Conservation (phyloP, 1,284 basidiomycete genomes). For the Ganoderma leucocontextum region DNA sequence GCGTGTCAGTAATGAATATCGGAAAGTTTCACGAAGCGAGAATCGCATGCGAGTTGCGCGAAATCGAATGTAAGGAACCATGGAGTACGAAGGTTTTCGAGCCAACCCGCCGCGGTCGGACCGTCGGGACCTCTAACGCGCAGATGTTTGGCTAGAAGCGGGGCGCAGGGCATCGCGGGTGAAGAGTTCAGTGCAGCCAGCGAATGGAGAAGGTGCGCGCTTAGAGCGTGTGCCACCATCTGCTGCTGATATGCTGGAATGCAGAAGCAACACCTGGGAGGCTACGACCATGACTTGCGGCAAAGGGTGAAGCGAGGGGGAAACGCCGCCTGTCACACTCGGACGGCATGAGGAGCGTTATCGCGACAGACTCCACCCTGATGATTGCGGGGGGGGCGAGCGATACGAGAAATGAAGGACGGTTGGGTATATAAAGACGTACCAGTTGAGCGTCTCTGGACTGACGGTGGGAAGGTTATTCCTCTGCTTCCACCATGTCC, state of each 20-base stretch:
- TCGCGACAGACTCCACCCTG: conserved; percentile 22
- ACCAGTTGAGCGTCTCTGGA: conserved; percentile 99
- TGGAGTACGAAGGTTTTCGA: not conserved
- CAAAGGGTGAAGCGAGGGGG: not conserved
- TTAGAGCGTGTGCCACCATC: not conserved
- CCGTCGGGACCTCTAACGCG: not conserved
- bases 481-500: conserved; percentile 99
- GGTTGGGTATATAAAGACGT: conserved; percentile 47
- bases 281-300: not conserved
- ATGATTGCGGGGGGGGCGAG: conserved; percentile 14
- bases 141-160: too few species aligned
- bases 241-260: not conserved
- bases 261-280: conserved; percentile 16
- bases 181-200: not conserved
- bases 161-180: not conserved
- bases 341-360: conserved; percentile 24
- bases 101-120: not conserved
- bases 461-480: conserved; percentile 96
- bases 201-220: not conserved
- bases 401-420: conserved; percentile 31
- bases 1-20: conserved; percentile 22
- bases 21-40: conserved; percentile 1
- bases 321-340: conserved; percentile 2
- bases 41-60: not conserved
- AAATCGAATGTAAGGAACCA: not conserved